These are phyloP conservation scores for Amanita muscaria DNA, from an alignment of 768 basidiomycete species.

Conservation along the genomic window DNA sequence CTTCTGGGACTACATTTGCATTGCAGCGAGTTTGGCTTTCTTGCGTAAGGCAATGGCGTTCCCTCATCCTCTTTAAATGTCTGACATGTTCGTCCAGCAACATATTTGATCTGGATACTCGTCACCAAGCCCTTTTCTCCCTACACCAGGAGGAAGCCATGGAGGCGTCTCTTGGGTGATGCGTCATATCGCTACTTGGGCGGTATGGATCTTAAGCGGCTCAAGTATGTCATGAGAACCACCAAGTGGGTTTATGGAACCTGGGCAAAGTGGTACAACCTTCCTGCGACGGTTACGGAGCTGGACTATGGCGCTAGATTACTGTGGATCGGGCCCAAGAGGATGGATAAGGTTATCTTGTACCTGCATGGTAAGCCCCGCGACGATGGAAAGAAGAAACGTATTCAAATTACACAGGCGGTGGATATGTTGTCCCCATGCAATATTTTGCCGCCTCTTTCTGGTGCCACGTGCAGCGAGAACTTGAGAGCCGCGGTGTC, in stretches of 20 bases:
- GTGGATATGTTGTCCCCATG: conserved; percentile 19
- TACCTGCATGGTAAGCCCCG: conserved; percentile 23
- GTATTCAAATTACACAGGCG: conserved; percentile 14
- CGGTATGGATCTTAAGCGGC: conserved; percentile 15
- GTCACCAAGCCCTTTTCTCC: conserved; percentile 16
- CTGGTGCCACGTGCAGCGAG: conserved; percentile 17
- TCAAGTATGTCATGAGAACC: conserved; percentile 18
- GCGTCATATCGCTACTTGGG: conserved; percentile 12
- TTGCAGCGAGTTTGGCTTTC: too few relatives aligned
- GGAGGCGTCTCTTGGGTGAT: conserved; percentile 16
- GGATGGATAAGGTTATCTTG: conserved; percentile 23
- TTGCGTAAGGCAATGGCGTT: too few relatives aligned
- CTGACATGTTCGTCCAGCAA: neutral
- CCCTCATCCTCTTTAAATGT: too few relatives aligned
- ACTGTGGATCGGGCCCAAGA: conserved; percentile 25
- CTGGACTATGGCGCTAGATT: conserved; percentile 20
- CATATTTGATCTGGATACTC: conserved; percentile 15
- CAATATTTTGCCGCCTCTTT: conserved; percentile 14
- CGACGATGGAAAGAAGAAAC: too few relatives aligned
- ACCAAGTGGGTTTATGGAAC: conserved; percentile 15
- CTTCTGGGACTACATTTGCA: too few relatives aligned
- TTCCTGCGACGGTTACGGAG: conserved; percentile 19
- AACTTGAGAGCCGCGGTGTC: conserved; percentile 8
- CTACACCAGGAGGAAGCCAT: conserved; percentile 17
- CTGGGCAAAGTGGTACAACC: conserved; percentile 17